Percentiles rank a stretch among this genome's conserved stretches.
phyloP scores from a whole-genome alignment of 306 rosid species.

The Astragalus membranaceus region DNA sequence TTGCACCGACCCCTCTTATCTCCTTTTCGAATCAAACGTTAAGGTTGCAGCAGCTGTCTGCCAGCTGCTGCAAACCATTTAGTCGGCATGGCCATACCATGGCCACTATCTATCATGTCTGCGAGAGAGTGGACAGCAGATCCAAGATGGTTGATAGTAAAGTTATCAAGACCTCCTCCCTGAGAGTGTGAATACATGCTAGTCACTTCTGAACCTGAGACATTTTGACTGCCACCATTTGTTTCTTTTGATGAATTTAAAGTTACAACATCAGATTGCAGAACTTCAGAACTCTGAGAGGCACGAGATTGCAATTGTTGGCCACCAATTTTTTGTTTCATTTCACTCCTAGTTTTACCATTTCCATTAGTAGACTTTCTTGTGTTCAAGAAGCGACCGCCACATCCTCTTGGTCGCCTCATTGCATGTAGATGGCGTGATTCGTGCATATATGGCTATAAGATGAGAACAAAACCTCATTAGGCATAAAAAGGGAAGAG shows the following conservation, averaged over 20 bases:
- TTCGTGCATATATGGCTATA: slow-evolving; percentile 93
- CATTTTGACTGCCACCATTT: slow-evolving; percentile 47
- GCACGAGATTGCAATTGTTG: slow-evolving; percentile 33
- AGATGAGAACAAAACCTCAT: slow-evolving; percentile 9
- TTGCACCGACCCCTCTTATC: slow-evolving; percentile 28
- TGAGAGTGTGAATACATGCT: slow-evolving; percentile 52
- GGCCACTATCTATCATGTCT: slow-evolving; percentile 43
- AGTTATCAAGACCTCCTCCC: slow-evolving; percentile 48
- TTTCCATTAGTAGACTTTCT: slow-evolving; percentile 22
- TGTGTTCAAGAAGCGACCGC: slow-evolving; percentile 89
- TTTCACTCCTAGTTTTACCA: slow-evolving; percentile 26
- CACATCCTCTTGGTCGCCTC: slow-evolving; percentile 92
- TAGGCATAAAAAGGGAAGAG: background rate
- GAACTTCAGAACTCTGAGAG: slow-evolving; percentile 62
- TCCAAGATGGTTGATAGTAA: slow-evolving; percentile 43
- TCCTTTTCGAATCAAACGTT: slow-evolving; percentile 41
- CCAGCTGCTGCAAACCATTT: slow-evolving; percentile 71
- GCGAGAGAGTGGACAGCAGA: slow-evolving; percentile 45
- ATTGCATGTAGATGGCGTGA: slow-evolving; percentile 93
- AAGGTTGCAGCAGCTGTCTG: slow-evolving; percentile 59
- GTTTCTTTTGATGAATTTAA: slow-evolving; percentile 61
- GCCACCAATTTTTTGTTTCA: slow-evolving; percentile 20
- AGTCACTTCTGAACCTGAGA: slow-evolving; percentile 75
- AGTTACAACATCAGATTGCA: slow-evolving; percentile 67
- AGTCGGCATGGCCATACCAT: slow-evolving; percentile 38